Evolutionary conservation across 2,329 filamentous ascomycete genomes (phyloP).

Genomic region (Ceratocystis alfenasii): DNA sequence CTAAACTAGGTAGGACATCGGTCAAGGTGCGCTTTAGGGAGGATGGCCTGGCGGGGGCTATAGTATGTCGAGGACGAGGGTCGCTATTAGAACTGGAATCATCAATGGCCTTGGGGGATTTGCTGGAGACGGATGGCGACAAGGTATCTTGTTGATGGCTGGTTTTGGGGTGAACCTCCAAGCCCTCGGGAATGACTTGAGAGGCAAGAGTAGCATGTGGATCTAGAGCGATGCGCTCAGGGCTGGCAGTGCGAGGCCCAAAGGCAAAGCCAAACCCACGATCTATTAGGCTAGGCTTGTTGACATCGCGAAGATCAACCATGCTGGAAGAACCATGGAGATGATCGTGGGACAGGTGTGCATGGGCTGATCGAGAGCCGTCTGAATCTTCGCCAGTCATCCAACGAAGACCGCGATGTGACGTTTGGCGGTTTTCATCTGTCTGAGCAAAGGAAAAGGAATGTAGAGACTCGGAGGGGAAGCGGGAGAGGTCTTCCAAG

Average conservation of each 20-base stretch:
- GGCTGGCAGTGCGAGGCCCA: conserved; percentile 19
- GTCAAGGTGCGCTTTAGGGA: conserved; percentile 20
- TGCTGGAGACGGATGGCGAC: neutral
- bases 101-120: neutral
- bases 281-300: conserved; percentile 6
- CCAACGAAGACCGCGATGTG: conserved; percentile 48
- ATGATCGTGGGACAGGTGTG: conserved; percentile 90
- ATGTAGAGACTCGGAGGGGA: conserved; percentile 90
- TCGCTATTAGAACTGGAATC: neutral
- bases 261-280: conserved; percentile 15
- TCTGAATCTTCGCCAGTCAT: conserved; percentile 75
- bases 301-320: conserved; percentile 16
- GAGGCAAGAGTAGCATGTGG: conserved; percentile 14
- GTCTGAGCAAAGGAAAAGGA: conserved; percentile 97
- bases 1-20: conserved; percentile 8
- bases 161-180: conserved; percentile 1
- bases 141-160: neutral
- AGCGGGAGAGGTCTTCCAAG: conserved; percentile 78
- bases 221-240: conserved; percentile 9
- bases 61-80: neutral
- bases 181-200: conserved; percentile 18
- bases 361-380: conserved; percentile 35
- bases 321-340: conserved; percentile 65
- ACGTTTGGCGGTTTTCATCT: conserved; percentile 84
- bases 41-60: neutral